A percentile compares a stretch with the other conserved stretches of the same genome.
Conservation (phyloP, 352 stramenopile species). For the Phytopythium ostracodes region DNA sequence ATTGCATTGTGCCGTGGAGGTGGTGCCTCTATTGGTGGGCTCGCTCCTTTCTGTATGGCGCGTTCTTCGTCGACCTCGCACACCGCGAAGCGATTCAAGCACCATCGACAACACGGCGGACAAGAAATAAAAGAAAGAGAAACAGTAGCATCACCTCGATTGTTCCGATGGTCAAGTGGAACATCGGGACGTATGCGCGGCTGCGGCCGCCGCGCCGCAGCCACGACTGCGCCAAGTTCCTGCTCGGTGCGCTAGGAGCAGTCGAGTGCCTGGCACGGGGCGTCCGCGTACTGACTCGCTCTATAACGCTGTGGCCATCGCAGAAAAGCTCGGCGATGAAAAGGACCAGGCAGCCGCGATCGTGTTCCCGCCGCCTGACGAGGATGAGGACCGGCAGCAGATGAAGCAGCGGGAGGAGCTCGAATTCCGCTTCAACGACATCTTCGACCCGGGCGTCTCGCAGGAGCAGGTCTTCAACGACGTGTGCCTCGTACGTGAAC, state of each 20-base stretch:
- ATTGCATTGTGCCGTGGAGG: background rate
- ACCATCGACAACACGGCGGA: no score
- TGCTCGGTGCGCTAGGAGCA: slow-evolving; percentile 28
- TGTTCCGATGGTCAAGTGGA: slow-evolving; percentile 60
- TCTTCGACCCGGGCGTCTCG: slow-evolving; percentile 61
- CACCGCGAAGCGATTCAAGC: no score
- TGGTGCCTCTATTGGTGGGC: no score
- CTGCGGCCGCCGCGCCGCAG: slow-evolving; percentile 53
- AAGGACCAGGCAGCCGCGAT: slow-evolving; percentile 39
- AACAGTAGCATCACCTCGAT: background rate
- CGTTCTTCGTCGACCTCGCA: no score
- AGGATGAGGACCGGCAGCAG: slow-evolving; percentile 50
- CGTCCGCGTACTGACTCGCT: no score
- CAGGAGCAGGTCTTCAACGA: slow-evolving; percentile 72
- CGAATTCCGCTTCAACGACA: slow-evolving; percentile 67
- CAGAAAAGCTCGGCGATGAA: slow-evolving; percentile 51
- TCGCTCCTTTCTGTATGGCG: no score
- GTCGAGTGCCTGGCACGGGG: background rate
- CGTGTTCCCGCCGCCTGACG: slow-evolving; percentile 51
- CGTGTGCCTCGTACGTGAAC: slow-evolving; percentile 41
- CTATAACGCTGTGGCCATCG: no score
- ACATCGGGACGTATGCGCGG: slow-evolving; percentile 71
- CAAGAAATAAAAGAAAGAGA: no score
- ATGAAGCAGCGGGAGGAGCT: slow-evolving; percentile 71
- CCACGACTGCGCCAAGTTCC: slow-evolving; percentile 59